Percentiles rank a stretch among this genome's conserved stretches.
These are phyloP conservation scores for Vinca minor DNA, from an alignment of 257 asterid species.

Conservation along the genomic window DNA sequence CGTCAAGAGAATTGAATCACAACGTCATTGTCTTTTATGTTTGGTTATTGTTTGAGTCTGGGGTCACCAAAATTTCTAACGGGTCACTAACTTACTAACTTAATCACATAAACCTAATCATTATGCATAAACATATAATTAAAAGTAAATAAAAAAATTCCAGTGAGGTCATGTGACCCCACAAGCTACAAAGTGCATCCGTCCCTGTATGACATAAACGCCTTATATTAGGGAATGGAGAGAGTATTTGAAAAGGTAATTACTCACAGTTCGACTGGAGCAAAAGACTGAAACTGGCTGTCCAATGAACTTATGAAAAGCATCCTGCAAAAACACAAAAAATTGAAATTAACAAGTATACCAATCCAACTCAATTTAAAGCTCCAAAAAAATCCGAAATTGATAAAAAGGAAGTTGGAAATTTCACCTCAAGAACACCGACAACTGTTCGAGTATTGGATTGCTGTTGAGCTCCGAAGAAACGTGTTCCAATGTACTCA, in stretches of 20 bases:
- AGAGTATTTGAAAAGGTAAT: background rate
- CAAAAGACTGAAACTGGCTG: slow-evolving; percentile 76
- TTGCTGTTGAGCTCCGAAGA: slow-evolving; percentile 86
- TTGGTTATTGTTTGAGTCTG: too few species aligned
- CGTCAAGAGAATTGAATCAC: too few species aligned
- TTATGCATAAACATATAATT: too few species aligned
- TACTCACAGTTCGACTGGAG: slow-evolving; percentile 88
- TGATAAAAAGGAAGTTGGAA: background rate
- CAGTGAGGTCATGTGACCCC: too few species aligned
- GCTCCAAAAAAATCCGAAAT: background rate
- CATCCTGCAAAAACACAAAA: slow-evolving; percentile 37
- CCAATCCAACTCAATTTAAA: background rate
- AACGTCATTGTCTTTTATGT: too few species aligned
- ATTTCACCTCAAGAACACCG: slow-evolving; percentile 65
- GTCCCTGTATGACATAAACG: too few species aligned
- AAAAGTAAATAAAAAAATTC: too few species aligned
- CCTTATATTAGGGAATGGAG: too few species aligned
- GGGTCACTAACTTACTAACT: too few species aligned
- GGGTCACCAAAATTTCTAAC: too few species aligned
- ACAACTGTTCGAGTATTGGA: slow-evolving; percentile 61
- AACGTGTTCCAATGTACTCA: slow-evolving; percentile 83
- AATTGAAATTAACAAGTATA: background rate
- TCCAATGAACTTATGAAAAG: slow-evolving; percentile 66
- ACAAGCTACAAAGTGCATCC: too few species aligned
- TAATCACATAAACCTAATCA: too few species aligned